Evolutionary conservation across 2,329 filamentous ascomycete genomes (phyloP).

Genomic region (Apiospora arundinis): DNA sequence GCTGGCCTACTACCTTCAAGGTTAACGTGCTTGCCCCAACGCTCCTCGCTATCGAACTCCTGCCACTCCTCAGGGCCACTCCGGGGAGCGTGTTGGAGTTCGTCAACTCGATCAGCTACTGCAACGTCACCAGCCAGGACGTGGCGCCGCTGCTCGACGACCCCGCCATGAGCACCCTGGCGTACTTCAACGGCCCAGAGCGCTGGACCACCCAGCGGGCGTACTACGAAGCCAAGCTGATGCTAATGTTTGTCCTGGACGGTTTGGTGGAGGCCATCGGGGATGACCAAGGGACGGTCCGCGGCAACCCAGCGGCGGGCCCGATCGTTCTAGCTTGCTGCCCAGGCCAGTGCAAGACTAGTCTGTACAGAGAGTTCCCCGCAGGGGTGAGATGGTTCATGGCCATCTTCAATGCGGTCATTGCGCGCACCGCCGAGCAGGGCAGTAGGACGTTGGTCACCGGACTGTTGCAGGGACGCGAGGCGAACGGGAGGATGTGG

Average conservation of each 20-base stretch:
- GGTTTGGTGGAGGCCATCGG: slow-evolving; percentile 6
- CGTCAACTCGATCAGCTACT: slow-evolving; percentile 17
- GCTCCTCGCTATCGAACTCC: slow-evolving; percentile 12
- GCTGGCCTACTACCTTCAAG: slow-evolving; percentile 12
- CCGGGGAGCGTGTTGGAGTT: slow-evolving; percentile 16
- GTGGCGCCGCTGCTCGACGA: not conserved
- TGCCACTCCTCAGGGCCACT: slow-evolving; percentile 2
- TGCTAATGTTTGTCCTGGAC: slow-evolving; percentile 16
- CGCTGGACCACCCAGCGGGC: slow-evolving; percentile 10
- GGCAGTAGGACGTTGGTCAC: slow-evolving; percentile 12
- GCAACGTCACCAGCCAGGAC: slow-evolving; percentile 13
- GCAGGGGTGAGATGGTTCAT: too few relatives aligned
- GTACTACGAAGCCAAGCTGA: slow-evolving; percentile 16
- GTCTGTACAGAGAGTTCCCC: not conserved
- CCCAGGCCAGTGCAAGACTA: slow-evolving; percentile 12
- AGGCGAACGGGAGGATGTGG: slow-evolving; percentile 17
- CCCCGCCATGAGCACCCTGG: not conserved
- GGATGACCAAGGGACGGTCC: not conserved
- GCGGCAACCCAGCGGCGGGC: not conserved
- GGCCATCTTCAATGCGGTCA: not conserved
- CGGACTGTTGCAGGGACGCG: slow-evolving; percentile 7
- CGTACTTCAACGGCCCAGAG: slow-evolving; percentile 12
- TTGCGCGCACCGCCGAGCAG: slow-evolving; percentile 8
- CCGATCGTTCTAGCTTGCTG: slow-evolving; percentile 12
- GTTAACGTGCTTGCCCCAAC: slow-evolving; percentile 15